Conservation (phyloP, 2,329 filamentous ascomycete genomes). For the Chaetomium sp. region DNA sequence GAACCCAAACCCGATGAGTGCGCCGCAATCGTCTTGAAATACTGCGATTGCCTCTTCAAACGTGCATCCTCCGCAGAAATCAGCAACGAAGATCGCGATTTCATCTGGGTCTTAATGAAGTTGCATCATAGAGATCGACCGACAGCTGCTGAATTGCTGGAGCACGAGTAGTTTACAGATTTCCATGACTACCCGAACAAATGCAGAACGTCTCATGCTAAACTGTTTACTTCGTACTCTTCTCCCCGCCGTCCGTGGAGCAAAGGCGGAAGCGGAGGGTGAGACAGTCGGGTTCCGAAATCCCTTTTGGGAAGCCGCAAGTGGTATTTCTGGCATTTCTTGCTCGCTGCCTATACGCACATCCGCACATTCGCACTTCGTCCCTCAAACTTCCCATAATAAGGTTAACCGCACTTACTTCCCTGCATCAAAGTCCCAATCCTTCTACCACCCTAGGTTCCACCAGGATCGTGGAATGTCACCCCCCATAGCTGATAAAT, state of each 20-base stretch:
- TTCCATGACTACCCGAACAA: too few relatives aligned
- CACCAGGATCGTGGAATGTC: conserved; percentile 3
- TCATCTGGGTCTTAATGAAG: conserved; percentile 4
- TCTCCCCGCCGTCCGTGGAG: too few relatives aligned
- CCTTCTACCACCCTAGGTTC: conserved; percentile 14
- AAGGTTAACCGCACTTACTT: neutral
- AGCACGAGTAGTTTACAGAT: neutral
- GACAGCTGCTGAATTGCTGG: neutral
- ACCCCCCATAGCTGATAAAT: conserved; percentile 16
- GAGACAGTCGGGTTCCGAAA: neutral
- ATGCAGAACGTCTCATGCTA: too few relatives aligned
- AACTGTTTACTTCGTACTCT: too few relatives aligned
- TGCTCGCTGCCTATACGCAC: neutral
- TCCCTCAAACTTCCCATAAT: neutral
- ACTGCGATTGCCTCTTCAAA: neutral
- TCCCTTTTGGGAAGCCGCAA: neutral
- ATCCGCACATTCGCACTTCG: neutral
- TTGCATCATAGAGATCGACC: neutral
- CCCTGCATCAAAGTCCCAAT: neutral
- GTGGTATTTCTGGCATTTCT: neutral
- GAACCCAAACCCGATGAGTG: neutral
- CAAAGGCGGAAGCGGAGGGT: neutral
- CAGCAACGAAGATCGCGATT: neutral
- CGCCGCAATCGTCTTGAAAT: neutral
- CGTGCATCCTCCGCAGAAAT: conserved; percentile 2